Conservation (phyloP, 2,329 filamentous ascomycete species). For the Tolypocladium capitatum region DNA sequence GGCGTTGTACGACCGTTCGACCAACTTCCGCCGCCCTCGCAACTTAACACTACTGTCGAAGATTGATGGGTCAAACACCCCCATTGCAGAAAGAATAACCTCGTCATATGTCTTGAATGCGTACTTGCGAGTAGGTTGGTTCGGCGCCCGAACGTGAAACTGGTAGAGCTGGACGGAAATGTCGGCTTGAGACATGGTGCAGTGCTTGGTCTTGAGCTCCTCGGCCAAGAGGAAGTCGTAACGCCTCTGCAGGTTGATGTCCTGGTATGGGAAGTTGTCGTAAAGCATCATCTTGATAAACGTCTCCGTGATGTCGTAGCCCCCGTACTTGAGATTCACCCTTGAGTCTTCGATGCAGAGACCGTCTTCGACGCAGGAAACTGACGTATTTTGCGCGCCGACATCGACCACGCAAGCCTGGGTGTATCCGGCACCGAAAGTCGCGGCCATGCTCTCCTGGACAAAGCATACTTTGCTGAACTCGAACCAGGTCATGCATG, state of each 20-base stretch:
- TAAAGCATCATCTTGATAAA: slow-evolving; percentile 98
- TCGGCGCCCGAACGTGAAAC: slow-evolving; percentile 80
- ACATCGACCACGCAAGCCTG: slow-evolving; percentile 92
- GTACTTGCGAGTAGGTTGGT: slow-evolving; percentile 84
- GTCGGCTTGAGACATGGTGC: slow-evolving; percentile 79
- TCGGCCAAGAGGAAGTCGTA: slow-evolving; percentile 92
- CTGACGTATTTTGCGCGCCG: slow-evolving; percentile 91
- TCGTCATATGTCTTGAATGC: slow-evolving; percentile 96
- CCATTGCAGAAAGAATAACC: slow-evolving; percentile 85
- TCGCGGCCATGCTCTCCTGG: slow-evolving; percentile 88
- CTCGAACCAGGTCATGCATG: slow-evolving; percentile 78
- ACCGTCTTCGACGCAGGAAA: slow-evolving; percentile 93
- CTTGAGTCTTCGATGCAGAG: slow-evolving; percentile 90
- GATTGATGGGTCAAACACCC: slow-evolving; percentile 78
- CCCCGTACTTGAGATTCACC: slow-evolving; percentile 89
- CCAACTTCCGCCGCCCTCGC: slow-evolving; percentile 61
- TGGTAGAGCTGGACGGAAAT: slow-evolving; percentile 80
- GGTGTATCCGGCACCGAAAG: slow-evolving; percentile 89
- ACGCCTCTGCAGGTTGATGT: slow-evolving; percentile 79
- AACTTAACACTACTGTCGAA: slow-evolving; percentile 79
- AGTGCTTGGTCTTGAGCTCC: slow-evolving; percentile 87
- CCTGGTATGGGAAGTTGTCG: slow-evolving; percentile 88
- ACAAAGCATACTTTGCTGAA: slow-evolving; percentile 87
- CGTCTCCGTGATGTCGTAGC: slow-evolving; percentile 81
- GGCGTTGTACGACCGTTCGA: slow-evolving; percentile 81